These are phyloP conservation scores for Ruellia speciosa DNA, from an alignment of 305 asterid genomes.

Conservation along the genomic window DNA sequence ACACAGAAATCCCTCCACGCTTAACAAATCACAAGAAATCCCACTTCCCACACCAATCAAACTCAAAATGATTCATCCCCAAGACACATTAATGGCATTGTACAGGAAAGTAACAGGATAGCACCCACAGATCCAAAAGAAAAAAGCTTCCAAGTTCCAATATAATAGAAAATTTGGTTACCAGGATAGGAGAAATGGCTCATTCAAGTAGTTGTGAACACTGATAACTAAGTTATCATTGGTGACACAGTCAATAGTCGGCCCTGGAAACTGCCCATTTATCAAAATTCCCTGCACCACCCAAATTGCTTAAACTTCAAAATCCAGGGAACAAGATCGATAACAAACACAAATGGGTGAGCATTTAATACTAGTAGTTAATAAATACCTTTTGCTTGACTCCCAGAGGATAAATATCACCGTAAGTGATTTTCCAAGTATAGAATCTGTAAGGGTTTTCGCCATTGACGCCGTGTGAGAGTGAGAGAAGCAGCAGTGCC, in stretches of 20 bases:
- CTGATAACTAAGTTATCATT: conserved; percentile 89
- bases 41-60: background rate
- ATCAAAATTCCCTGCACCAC: conserved; percentile 77
- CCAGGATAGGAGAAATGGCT: conserved; percentile 90
- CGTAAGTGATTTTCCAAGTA: conserved; percentile 81
- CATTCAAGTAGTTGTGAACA: conserved; percentile 70
- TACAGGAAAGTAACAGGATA: background rate
- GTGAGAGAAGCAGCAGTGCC: conserved; percentile 26
- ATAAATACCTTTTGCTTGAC: conserved; percentile 71
- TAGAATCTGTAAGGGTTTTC: conserved; percentile 76
- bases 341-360: background rate
- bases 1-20: too few species aligned
- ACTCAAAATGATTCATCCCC: conserved; percentile 9
- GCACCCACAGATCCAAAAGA: too few species aligned
- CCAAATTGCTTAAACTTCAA: conserved; percentile 6
- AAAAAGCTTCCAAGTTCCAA: too few species aligned
- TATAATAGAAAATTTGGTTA: conserved; percentile 19
- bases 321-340: conserved; percentile 9
- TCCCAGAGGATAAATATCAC: conserved; percentile 74
- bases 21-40: too few species aligned
- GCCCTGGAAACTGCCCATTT: conserved; percentile 95
- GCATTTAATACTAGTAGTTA: background rate
- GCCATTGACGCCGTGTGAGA: conserved; percentile 32
- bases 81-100: background rate
- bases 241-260: conserved; percentile 87